Percentiles rank a stretch among this genome's conserved stretches.
Evolutionary conservation across 306 rosid species (phyloP).

Genomic region (Arachis hypogaea): DNA sequence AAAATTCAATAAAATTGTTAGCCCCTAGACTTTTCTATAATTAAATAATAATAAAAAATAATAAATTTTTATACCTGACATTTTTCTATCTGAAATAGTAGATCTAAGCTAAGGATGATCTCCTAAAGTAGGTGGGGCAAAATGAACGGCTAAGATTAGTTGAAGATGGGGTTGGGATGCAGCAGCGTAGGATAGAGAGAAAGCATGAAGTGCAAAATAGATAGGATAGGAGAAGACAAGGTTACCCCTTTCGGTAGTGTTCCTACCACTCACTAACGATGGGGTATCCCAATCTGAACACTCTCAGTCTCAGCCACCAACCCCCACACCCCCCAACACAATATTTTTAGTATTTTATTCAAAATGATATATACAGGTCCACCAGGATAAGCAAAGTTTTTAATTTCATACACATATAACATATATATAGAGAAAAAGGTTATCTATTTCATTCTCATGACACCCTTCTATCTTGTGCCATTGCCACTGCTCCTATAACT

Average conservation of each 20-base stretch:
- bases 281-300: conserved; percentile 41
- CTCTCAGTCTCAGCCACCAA: conserved; percentile 45
- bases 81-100: too few species aligned
- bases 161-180: too few species aligned
- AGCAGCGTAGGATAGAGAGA: too few species aligned
- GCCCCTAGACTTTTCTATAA: too few species aligned
- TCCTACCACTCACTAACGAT: conserved; percentile 62
- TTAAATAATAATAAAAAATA: too few species aligned
- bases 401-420: conserved; percentile 16
- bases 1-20: too few species aligned
- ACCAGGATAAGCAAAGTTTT: conserved; percentile 16
- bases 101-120: too few species aligned
- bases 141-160: too few species aligned
- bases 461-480: conserved; percentile 25
- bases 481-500: neutral
- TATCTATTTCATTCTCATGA: conserved; percentile 1
- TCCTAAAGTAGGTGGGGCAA: too few species aligned
- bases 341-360: too few species aligned
- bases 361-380: neutral
- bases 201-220: neutral
- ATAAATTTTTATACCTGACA: too few species aligned
- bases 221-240: conserved; percentile 9
- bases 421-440: conserved; percentile 38
- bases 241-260: conserved; percentile 40
- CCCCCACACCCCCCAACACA: neutral